Evolutionary conservation across 805 yeast genomes (phyloP).

Genomic region (Komagataella kurtzmanii): DNA sequence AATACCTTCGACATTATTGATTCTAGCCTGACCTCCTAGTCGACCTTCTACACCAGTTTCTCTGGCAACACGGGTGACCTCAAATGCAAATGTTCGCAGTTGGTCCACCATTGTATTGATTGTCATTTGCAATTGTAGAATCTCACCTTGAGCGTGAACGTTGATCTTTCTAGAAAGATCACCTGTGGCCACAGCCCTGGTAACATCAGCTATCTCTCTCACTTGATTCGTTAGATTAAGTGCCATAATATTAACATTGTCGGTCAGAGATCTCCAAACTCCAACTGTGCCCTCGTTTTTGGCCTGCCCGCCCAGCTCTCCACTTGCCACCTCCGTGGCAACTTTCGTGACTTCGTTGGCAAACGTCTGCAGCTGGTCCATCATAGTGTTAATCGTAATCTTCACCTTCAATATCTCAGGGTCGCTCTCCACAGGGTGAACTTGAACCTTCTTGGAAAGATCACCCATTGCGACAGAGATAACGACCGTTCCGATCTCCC

Average conservation of each 20-base stretch:
- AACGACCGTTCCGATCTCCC: conserved; percentile 77
- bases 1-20: conserved; percentile 69
- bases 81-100: conserved; percentile 69
- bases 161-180: conserved; percentile 73
- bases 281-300: conserved; percentile 78
- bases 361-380: conserved; percentile 74
- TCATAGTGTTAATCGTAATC: conserved; percentile 75
- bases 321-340: conserved; percentile 84
- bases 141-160: conserved; percentile 89
- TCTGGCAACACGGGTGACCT: conserved; percentile 76
- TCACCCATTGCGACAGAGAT: conserved; percentile 87
- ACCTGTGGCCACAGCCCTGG: conserved; percentile 80
- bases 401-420: conserved; percentile 74
- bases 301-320: conserved; percentile 84
- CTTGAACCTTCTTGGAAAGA: conserved; percentile 64
- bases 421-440: conserved; percentile 59
- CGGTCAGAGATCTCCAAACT: conserved; percentile 75
- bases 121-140: conserved; percentile 71
- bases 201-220: conserved; percentile 80
- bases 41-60: conserved; percentile 87
- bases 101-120: conserved; percentile 86
- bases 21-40: conserved; percentile 78
- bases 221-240: conserved; percentile 76
- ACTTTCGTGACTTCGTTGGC: conserved; percentile 75
- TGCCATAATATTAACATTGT: conserved; percentile 83